Percentiles rank a stretch among this genome's conserved stretches.
These are phyloP conservation scores for Curvularia lunata DNA, from an alignment of 2,329 filamentous ascomycete genomes.

Conservation along the genomic window DNA sequence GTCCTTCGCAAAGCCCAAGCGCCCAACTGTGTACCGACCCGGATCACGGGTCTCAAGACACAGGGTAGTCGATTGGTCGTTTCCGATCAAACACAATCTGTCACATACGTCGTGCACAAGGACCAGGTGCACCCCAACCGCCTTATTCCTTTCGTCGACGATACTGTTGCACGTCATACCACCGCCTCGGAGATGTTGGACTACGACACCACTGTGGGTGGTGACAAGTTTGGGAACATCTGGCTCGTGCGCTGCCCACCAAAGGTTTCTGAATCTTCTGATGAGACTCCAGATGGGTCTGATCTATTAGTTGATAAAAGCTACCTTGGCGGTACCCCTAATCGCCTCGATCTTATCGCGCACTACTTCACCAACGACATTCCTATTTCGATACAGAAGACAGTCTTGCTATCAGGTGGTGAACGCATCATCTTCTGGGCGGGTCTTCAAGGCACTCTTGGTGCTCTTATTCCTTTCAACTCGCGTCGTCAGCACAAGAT, in stretches of 20 bases:
- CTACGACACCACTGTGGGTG: conserved; percentile 93
- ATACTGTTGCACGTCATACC: conserved; percentile 87
- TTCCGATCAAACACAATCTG: conserved; percentile 88
- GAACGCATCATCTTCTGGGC: conserved; percentile 92
- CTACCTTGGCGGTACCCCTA: conserved; percentile 88
- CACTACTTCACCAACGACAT: conserved; percentile 94
- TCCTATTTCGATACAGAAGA: conserved; percentile 87
- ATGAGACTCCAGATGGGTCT: conserved; percentile 88
- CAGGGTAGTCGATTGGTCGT: conserved; percentile 91
- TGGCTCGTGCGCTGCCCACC: conserved; percentile 89
- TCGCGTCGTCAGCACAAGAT: conserved; percentile 95
- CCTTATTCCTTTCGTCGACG: conserved; percentile 91
- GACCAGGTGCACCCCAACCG: conserved; percentile 76
- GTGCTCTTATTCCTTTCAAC: conserved; percentile 89
- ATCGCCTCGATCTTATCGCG: conserved; percentile 81
- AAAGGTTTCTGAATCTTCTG: conserved; percentile 85
- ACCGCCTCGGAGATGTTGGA: conserved; percentile 93
- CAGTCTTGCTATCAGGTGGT: conserved; percentile 86
- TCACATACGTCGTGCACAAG: conserved; percentile 94
- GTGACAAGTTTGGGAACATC: conserved; percentile 97
- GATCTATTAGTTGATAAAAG: conserved; percentile 89
- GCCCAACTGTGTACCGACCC: conserved; percentile 71
- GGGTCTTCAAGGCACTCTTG: conserved; percentile 91
- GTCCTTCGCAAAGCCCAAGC: conserved; percentile 90
- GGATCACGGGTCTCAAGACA: conserved; percentile 88